Percentiles rank a stretch among this genome's conserved stretches.
These are phyloP conservation scores for Ampelomyces quisqualis DNA, from an alignment of 2,329 filamentous ascomycete genomes.

Conservation along the genomic window DNA sequence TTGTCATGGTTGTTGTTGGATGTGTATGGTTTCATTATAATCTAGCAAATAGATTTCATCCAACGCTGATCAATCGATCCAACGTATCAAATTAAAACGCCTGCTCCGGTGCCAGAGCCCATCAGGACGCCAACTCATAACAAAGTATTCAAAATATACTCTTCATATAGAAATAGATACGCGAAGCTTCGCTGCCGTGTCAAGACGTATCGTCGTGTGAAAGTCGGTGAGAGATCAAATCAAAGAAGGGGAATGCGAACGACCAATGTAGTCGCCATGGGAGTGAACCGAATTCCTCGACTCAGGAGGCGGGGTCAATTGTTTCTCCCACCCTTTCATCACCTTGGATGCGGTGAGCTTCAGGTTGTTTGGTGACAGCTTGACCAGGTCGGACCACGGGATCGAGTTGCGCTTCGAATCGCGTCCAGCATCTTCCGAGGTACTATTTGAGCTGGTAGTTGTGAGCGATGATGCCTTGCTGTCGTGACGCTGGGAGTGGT, in stretches of 20 bases:
- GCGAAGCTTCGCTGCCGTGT: constrained; percentile 26
- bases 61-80: constrained; percentile 11
- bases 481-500: constrained; percentile 44
- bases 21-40: constrained; percentile 11
- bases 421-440: constrained; percentile 25
- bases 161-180: constrained; percentile 27
- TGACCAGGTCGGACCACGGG: constrained; percentile 70
- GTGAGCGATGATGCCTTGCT: constrained; percentile 42
- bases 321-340: constrained; percentile 90
- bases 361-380: constrained; percentile 72
- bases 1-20: neutral
- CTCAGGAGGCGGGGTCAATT: constrained; percentile 56
- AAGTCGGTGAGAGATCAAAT: constrained; percentile 20
- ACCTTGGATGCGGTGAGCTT: constrained; percentile 80
- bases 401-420: constrained; percentile 45
- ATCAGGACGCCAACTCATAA: constrained; percentile 8
- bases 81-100: constrained; percentile 14
- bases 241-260: constrained; percentile 28
- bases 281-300: constrained; percentile 33
- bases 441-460: constrained; percentile 33
- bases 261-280: constrained; percentile 41
- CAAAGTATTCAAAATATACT: constrained; percentile 24
- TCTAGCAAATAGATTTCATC: constrained; percentile 6
- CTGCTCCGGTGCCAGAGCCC: constrained; percentile 16
- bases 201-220: constrained; percentile 36